phyloP scores from a whole-genome alignment of 1,139 yeast genomes.

The Lodderomyces beijingensis region DNA sequence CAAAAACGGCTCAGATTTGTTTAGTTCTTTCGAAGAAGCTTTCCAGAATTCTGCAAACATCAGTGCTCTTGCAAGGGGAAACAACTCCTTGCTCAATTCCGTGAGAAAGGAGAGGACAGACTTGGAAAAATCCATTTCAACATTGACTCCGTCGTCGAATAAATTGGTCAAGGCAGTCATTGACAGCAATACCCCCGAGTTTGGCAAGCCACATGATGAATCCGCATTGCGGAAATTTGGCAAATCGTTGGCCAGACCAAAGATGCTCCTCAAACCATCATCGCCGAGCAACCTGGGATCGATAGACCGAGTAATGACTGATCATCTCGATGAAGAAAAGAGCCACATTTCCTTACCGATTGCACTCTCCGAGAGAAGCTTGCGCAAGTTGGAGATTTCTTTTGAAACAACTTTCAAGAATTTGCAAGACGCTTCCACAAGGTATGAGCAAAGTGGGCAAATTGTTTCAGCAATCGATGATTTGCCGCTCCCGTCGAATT shows the following conservation, averaged over 20 bases:
- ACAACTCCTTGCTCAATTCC: background rate
- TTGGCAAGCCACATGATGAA: constrained; percentile 3
- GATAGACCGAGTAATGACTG: background rate
- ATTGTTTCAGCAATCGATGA: constrained; percentile 1
- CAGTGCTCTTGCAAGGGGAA: background rate
- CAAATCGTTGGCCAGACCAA: constrained; percentile 17
- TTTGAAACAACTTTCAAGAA: constrained; percentile 28
- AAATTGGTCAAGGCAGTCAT: constrained; percentile 10
- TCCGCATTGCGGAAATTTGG: constrained; percentile 19
- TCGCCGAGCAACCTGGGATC: background rate
- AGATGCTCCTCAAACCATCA: constrained; percentile 14
- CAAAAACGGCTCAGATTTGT: constrained; percentile 27
- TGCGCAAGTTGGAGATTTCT: constrained; percentile 30
- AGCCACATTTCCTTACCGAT: constrained; percentile 24
- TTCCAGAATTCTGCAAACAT: constrained; percentile 11
- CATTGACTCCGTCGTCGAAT: constrained; percentile 15
- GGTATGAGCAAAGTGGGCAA: constrained; percentile 16
- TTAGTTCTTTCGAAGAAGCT: constrained; percentile 20
- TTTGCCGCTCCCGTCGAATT: constrained; percentile 22
- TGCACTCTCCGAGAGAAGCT: constrained; percentile 26
- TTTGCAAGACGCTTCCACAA: constrained; percentile 21
- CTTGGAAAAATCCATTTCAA: constrained; percentile 8
- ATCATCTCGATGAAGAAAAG: background rate
- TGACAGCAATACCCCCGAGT: constrained; percentile 6
- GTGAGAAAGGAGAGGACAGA: constrained; percentile 1